A percentile compares a stretch with the other conserved stretches of the same genome.
Conservation (phyloP, 2,329 filamentous ascomycete species). For the Pyrenochaeta sp. region DNA sequence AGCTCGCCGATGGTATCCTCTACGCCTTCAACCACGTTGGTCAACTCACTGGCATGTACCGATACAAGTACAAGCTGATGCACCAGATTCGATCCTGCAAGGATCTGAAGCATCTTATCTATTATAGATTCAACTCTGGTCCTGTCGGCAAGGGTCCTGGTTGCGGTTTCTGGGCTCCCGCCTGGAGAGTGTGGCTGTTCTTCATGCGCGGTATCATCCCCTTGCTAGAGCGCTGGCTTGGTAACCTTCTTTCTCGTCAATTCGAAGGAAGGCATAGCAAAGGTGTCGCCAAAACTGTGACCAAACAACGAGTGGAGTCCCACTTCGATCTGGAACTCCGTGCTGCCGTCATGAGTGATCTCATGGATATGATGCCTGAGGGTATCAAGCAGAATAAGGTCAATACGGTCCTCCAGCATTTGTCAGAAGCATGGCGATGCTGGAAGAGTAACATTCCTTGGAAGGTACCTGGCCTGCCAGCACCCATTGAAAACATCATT, state of each 20-base stretch:
- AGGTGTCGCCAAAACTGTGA: constrained; percentile 98
- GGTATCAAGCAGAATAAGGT: constrained; percentile 99
- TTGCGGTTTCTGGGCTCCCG: constrained; percentile 98
- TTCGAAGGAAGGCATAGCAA: constrained; percentile 99
- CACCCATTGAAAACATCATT: constrained; percentile 98
- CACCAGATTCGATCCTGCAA: constrained; percentile 99
- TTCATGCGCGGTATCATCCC: constrained; percentile 99
- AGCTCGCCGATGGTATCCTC: constrained; percentile 97
- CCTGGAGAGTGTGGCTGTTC: constrained; percentile 98
- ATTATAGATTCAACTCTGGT: constrained; percentile 97
- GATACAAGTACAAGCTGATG: constrained; percentile 99
- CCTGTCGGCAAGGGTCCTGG: constrained; percentile 97
- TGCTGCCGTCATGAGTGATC: constrained; percentile 97
- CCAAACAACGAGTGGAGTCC: constrained; percentile 97
- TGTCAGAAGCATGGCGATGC: constrained; percentile 98
- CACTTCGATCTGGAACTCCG: constrained; percentile 97
- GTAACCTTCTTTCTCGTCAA: constrained; percentile 93
- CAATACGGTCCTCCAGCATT: constrained; percentile 94
- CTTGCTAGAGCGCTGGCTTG: constrained; percentile 94
- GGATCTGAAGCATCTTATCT: constrained; percentile 98
- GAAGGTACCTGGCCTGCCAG: constrained; percentile 96
- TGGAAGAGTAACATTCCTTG: constrained; percentile 99
- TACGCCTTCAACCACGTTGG: constrained; percentile 99
- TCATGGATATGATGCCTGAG: constrained; percentile 99
- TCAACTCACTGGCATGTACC: constrained; percentile 98